These are phyloP conservation scores for Sporobolomyces pararoseus DNA, from an alignment of 768 basidiomycete genomes.

Conservation along the genomic window DNA sequence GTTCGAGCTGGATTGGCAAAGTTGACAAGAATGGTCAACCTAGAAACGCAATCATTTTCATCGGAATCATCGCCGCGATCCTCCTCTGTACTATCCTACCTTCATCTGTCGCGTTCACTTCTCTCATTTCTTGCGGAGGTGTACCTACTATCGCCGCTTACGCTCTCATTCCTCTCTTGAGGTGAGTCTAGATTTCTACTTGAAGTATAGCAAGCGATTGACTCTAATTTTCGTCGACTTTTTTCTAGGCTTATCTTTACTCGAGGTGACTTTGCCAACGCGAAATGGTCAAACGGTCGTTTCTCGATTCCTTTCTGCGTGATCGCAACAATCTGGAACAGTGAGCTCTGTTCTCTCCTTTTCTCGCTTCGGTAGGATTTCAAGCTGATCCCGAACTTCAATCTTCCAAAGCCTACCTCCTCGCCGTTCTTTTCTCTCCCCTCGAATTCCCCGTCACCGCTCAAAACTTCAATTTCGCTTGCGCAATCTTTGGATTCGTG, in stretches of 20 bases:
- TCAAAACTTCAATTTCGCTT: constrained; percentile 76
- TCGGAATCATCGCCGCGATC: constrained; percentile 61
- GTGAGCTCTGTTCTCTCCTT: constrained; percentile 45
- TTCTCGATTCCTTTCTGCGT: constrained; percentile 67
- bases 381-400: background rate
- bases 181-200: constrained; percentile 45
- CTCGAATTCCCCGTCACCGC: constrained; percentile 79
- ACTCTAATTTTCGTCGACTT: no score
- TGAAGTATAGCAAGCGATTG: no score
- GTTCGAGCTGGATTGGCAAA: constrained; percentile 74
- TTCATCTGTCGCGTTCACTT: constrained; percentile 86
- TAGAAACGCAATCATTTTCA: constrained; percentile 78
- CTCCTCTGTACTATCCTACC: constrained; percentile 64
- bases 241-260: constrained; percentile 61
- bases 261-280: constrained; percentile 66
- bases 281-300: constrained; percentile 68
- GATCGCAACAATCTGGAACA: constrained; percentile 66
- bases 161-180: constrained; percentile 70
- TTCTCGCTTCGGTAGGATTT: background rate
- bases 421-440: constrained; percentile 56
- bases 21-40: constrained; percentile 72
- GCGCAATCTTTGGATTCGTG: constrained; percentile 71
- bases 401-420: constrained; percentile 35
- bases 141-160: constrained; percentile 86
- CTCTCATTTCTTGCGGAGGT: constrained; percentile 77